Evolutionary conservation across 371 early-diverging fungal genomes (phyloP).

Genomic region (Synchytrium microbalum): DNA sequence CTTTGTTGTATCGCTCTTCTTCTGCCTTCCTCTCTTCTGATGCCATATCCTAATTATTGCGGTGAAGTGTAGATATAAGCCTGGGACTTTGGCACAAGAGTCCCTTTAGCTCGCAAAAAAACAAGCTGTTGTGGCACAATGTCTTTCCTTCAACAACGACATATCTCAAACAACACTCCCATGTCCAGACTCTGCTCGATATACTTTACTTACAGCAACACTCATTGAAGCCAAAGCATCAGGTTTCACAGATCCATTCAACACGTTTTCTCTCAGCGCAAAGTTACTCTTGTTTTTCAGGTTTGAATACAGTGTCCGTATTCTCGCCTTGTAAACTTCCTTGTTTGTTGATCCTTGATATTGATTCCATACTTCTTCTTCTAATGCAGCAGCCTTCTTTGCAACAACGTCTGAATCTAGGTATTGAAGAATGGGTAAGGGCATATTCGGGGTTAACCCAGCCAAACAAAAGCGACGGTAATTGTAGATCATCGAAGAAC

Average conservation of each 20-base stretch:
- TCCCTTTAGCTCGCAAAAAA: no score
- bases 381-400: conserved; percentile 58
- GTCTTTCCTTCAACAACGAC: no score
- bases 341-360: conserved; percentile 31
- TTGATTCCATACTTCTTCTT: conserved; percentile 51
- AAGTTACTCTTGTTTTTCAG: conserved; percentile 79
- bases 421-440: no score
- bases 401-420: conserved; percentile 56
- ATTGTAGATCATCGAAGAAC: background rate
- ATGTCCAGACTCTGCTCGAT: background rate
- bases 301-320: conserved; percentile 76
- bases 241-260: conserved; percentile 53
- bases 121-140: no score
- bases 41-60: conserved; percentile 62
- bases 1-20: conserved; percentile 60
- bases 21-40: conserved; percentile 68
- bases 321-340: conserved; percentile 59
- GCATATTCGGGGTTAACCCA: no score
- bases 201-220: background rate
- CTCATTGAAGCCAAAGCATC: background rate
- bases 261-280: conserved; percentile 60
- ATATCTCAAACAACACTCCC: no score
- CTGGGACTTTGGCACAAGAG: no score
- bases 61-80: background rate
- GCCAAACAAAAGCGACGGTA: no score